phyloP scores from a whole-genome alignment of 768 basidiomycete species.

The Antrodiella citrinella region DNA sequence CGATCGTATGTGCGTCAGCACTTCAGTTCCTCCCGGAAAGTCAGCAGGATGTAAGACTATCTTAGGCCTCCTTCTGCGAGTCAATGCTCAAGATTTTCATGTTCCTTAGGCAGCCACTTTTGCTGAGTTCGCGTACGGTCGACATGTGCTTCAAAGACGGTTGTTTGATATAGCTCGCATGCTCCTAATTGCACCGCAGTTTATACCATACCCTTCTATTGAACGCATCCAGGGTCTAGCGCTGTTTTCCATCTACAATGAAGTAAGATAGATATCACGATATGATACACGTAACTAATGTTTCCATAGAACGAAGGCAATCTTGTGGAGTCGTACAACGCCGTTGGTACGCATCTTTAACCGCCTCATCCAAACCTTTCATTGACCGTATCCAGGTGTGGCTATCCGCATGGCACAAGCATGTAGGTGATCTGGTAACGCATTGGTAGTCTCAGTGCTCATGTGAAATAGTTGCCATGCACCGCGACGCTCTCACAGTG shows the following conservation, averaged over 20 bases:
- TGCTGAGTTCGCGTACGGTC: conserved; percentile 13
- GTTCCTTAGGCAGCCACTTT: conserved; percentile 11
- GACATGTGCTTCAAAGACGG: conserved; percentile 12
- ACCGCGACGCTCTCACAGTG: conserved; percentile 14
- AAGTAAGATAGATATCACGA: background rate
- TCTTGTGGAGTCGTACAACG: conserved; percentile 1
- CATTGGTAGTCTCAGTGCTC: background rate
- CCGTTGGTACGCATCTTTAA: conserved; percentile 2
- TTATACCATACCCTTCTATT: conserved; percentile 10
- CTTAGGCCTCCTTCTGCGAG: background rate
- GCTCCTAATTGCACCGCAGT: conserved; percentile 8
- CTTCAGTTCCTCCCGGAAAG: conserved; percentile 18
- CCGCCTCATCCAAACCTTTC: background rate
- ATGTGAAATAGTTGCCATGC: conserved; percentile 11
- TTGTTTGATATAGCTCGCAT: conserved; percentile 14
- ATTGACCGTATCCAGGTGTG: background rate
- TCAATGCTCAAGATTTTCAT: too few species aligned
- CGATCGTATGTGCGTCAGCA: conserved; percentile 16
- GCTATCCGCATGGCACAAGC: conserved; percentile 19
- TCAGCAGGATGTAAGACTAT: conserved; percentile 11
- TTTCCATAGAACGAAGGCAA: conserved; percentile 6
- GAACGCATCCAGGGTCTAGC: conserved; percentile 16
- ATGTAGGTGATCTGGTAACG: conserved; percentile 7
- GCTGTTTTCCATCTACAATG: conserved; percentile 7
- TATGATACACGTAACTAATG: background rate